Evolutionary conservation across 1,139 yeast genomes (phyloP).

Genomic region (Diutina scorzettiae): DNA sequence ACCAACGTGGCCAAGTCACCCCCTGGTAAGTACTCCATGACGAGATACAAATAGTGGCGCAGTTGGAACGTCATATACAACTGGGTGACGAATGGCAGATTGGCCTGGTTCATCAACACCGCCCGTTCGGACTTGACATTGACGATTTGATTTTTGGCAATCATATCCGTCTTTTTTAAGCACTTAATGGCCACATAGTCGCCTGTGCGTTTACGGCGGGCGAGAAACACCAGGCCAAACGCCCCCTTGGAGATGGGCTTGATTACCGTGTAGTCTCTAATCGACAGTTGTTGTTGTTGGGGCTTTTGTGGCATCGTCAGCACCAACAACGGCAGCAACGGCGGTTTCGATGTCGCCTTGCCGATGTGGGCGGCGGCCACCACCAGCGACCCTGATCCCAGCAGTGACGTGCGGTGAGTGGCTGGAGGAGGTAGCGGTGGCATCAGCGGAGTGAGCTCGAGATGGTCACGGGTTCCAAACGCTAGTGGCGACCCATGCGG

Average conservation of each 20-base stretch:
- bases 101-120: constrained; percentile 93
- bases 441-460: neutral
- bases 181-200: constrained; percentile 95
- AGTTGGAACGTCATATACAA: constrained; percentile 84
- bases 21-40: constrained; percentile 93
- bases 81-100: constrained; percentile 88
- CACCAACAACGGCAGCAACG: constrained; percentile 70
- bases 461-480: neutral
- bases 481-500: neutral
- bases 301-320: constrained; percentile 33
- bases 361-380: neutral
- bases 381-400: constrained; percentile 1
- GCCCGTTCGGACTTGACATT: constrained; percentile 94
- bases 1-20: constrained; percentile 90
- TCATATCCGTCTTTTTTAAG: constrained; percentile 90
- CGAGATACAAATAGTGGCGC: constrained; percentile 74
- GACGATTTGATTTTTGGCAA: constrained; percentile 90
- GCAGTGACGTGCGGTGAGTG: neutral
- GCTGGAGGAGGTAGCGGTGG: neutral
- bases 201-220: constrained; percentile 75
- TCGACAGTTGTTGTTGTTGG: constrained; percentile 35
- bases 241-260: constrained; percentile 97
- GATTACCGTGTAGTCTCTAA: constrained; percentile 78
- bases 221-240: constrained; percentile 87
- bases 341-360: constrained; percentile 32